Conservation (phyloP, 1,139 yeast genomes). For the Candida albicans region DNA sequence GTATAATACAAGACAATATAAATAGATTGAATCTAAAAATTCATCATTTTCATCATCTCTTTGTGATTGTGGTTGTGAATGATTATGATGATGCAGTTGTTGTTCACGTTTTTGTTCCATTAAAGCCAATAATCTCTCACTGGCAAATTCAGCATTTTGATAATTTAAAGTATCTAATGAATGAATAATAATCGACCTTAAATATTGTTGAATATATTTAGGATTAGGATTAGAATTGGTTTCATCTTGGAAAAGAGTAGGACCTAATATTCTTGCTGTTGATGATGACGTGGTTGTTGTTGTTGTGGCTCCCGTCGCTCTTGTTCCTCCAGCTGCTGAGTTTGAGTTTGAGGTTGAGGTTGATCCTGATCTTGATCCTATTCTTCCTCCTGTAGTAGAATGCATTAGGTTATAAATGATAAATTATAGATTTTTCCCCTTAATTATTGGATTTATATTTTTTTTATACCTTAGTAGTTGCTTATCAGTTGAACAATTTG, state of each 20-base stretch:
- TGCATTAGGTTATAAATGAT: too few species aligned
- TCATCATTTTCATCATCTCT: constrained; percentile 18
- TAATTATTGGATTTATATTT: too few species aligned
- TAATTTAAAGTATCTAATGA: constrained; percentile 70
- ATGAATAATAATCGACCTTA: constrained; percentile 61
- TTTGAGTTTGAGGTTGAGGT: too few species aligned
- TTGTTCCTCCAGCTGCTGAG: not conserved
- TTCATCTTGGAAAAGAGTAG: not conserved
- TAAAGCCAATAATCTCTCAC: constrained; percentile 69
- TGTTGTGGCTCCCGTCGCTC: not conserved
- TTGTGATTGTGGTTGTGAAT: not conserved
- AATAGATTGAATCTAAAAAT: constrained; percentile 56
- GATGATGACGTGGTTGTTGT: not conserved
- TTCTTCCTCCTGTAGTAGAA: too few species aligned
- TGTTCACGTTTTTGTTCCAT: constrained; percentile 18
- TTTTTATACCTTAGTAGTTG: too few species aligned
- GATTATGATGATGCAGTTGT: constrained; percentile 1
- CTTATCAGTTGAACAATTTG: too few species aligned
- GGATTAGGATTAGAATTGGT: constrained; percentile 5
- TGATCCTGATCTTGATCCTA: too few species aligned
- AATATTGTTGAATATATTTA: constrained; percentile 33
- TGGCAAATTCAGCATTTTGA: constrained; percentile 75
- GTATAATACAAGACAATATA: constrained; percentile 63
- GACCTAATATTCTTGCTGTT: not conserved
- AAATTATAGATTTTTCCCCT: too few species aligned